Percentiles rank a stretch among this genome's conserved stretches.
These are phyloP conservation scores for Talaromyces liani DNA, from an alignment of 495 filamentous ascomycete species.

Conservation along the genomic window DNA sequence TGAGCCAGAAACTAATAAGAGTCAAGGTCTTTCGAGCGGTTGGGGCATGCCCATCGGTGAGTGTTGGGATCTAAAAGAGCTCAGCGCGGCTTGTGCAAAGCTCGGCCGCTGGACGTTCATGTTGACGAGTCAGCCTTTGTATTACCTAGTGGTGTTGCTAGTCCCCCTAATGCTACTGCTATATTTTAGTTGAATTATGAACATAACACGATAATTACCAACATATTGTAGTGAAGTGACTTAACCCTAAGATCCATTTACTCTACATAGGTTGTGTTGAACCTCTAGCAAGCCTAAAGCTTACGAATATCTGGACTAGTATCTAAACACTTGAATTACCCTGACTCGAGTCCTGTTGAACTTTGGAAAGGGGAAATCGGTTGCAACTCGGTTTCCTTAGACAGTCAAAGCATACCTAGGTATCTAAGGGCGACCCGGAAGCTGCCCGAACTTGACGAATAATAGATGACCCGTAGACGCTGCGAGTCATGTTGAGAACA, in stretches of 20 bases:
- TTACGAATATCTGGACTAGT: too few relatives aligned
- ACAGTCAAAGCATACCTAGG: not conserved
- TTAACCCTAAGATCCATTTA: not conserved
- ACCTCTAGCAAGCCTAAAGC: too few relatives aligned
- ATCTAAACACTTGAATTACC: too few relatives aligned
- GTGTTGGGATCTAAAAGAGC: conserved; percentile 29
- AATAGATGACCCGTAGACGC: not conserved
- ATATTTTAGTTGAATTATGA: conserved; percentile 24
- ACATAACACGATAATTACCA: not conserved
- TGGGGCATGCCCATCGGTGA: conserved; percentile 19
- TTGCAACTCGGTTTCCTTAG: not conserved
- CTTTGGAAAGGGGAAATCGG: too few relatives aligned
- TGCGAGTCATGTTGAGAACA: too few relatives aligned
- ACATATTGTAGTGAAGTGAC: not conserved
- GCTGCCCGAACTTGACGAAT: not conserved
- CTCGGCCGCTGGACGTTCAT: conserved; percentile 32
- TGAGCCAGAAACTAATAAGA: not conserved
- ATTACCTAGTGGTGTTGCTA: conserved; percentile 40
- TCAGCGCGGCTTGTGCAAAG: conserved; percentile 39
- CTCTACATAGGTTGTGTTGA: not conserved
- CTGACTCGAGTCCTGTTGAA: too few relatives aligned
- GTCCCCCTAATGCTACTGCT: conserved; percentile 35
- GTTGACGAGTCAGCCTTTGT: conserved; percentile 32
- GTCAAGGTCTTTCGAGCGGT: conserved; percentile 10
- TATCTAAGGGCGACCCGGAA: not conserved